Conservation (phyloP, 192 early-diverging fungal genomes). For the Umbelopsis sp. region DNA sequence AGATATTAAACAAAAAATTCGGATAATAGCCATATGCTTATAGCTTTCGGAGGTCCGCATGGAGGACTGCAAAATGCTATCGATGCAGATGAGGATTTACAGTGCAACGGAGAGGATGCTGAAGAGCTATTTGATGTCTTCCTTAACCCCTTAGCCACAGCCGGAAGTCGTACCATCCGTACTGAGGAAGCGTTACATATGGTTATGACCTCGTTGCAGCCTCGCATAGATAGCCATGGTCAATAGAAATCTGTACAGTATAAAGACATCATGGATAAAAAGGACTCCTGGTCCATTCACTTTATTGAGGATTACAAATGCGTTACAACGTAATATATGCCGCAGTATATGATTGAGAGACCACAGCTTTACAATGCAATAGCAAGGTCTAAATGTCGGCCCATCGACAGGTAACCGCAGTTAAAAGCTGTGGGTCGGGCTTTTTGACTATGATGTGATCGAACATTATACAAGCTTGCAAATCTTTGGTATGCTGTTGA, state of each 20-base stretch:
- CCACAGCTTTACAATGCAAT: too few relatives aligned
- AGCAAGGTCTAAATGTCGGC: too few relatives aligned
- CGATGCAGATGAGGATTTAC: slow-evolving; percentile 62
- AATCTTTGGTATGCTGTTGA: too few relatives aligned
- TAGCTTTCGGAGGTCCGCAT: slow-evolving; percentile 68
- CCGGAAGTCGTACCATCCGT: slow-evolving; percentile 64
- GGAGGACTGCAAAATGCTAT: slow-evolving; percentile 66
- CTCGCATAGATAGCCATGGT: not conserved
- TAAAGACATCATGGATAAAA: not conserved
- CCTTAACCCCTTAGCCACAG: slow-evolving; percentile 56
- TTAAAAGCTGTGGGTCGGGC: too few relatives aligned
- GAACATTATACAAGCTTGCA: too few relatives aligned
- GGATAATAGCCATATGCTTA: slow-evolving; percentile 52
- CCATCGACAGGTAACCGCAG: too few relatives aligned
- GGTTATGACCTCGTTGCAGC: slow-evolving; percentile 2
- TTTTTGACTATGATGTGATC: too few relatives aligned
- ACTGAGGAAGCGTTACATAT: slow-evolving; percentile 49
- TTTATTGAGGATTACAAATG: not conserved
- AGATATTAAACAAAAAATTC: slow-evolving; percentile 18
- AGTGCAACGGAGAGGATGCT: slow-evolving; percentile 56
- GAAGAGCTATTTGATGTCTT: slow-evolving; percentile 65
- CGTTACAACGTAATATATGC: too few relatives aligned
- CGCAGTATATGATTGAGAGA: too few relatives aligned
- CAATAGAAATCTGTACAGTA: not conserved
- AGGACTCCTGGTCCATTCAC: not conserved